phyloP scores from a whole-genome alignment of 2,329 filamentous ascomycete species.

The Aspergillus sclerotialis region DNA sequence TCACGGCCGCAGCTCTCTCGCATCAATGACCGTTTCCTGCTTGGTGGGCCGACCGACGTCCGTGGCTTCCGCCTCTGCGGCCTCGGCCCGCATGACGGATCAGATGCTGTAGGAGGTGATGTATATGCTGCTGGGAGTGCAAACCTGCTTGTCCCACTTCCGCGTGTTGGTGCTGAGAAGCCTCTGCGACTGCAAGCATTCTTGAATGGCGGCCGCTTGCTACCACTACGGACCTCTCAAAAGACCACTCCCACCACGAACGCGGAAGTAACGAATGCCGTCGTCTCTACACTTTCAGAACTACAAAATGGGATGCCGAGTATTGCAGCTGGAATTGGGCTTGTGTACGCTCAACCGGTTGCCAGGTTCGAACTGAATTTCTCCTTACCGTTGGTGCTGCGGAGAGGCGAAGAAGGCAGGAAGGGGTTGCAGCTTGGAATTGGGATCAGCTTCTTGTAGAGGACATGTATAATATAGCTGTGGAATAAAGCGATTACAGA shows the following conservation, averaged over 20 bases:
- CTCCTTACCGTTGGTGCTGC: constrained; percentile 72
- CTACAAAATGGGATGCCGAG: constrained; percentile 72
- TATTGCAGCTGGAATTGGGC: constrained; percentile 74
- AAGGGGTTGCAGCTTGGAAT: constrained; percentile 96
- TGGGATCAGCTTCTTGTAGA: constrained; percentile 86
- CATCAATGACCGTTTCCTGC: constrained; percentile 89
- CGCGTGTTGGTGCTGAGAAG: constrained; percentile 71
- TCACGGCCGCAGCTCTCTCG: constrained; percentile 60
- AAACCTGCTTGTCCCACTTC: constrained; percentile 78
- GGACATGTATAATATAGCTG: constrained; percentile 12
- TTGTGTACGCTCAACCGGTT: constrained; percentile 91
- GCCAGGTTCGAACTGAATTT: constrained; percentile 96
- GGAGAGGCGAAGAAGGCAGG: constrained; percentile 76
- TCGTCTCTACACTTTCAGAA: constrained; percentile 58
- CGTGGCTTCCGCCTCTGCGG: constrained; percentile 88
- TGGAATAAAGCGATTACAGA: constrained; percentile 5
- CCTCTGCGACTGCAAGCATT: constrained; percentile 85
- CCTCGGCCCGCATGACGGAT: constrained; percentile 78
- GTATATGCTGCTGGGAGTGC: constrained; percentile 84
- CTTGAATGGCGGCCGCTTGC: constrained; percentile 78
- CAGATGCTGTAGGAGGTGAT: constrained; percentile 84
- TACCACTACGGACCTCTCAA: constrained; percentile 60
- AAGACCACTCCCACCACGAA: constrained; percentile 42
- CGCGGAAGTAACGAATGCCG: constrained; percentile 38
- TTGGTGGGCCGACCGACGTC: constrained; percentile 90